Evolutionary conservation across 2,329 filamentous ascomycete species (phyloP).

Genomic region (Lasiodiplodia hormozganensis): DNA sequence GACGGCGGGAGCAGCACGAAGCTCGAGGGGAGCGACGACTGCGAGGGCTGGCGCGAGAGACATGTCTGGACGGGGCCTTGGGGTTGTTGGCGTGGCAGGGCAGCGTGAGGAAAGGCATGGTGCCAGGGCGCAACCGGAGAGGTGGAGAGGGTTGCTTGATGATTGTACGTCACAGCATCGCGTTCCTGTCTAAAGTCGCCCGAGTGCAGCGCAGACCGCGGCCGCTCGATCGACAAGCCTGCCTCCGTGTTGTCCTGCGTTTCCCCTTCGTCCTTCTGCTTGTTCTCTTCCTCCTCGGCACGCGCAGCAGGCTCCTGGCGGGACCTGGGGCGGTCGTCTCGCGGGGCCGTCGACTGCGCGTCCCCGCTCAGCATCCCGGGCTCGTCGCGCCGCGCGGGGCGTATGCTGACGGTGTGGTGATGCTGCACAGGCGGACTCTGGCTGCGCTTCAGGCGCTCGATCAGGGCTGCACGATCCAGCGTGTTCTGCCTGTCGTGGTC

Average conservation of each 20-base stretch:
- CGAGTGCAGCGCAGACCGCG: constrained; percentile 74
- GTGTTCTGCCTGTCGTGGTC: constrained; percentile 7
- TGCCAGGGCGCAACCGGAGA: constrained; percentile 67
- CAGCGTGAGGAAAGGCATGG: constrained; percentile 51
- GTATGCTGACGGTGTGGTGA: constrained; percentile 60
- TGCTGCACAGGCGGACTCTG: constrained; percentile 71
- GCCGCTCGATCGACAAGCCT: constrained; percentile 73
- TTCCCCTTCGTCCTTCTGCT: not conserved
- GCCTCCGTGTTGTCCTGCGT: constrained; percentile 39
- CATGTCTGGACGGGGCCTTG: constrained; percentile 15
- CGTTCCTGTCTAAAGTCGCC: constrained; percentile 66
- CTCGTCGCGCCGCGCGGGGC: not conserved
- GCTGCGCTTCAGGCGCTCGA: constrained; percentile 77
- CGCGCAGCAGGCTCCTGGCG: constrained; percentile 35
- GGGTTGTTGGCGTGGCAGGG: constrained; percentile 44
- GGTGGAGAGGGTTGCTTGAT: constrained; percentile 46
- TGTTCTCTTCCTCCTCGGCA: constrained; percentile 35
- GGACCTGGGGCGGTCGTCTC: not conserved
- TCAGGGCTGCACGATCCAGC: constrained; percentile 76
- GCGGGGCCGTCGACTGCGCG: not conserved
- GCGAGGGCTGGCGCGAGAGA: constrained; percentile 51
- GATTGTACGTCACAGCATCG: constrained; percentile 35
- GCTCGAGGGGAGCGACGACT: constrained; percentile 74
- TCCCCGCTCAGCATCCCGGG: not conserved
- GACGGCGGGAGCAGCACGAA: constrained; percentile 89